These are phyloP conservation scores for Phytophthora aleatoria DNA, from an alignment of 352 stramenopile genomes.

Conservation along the genomic window DNA sequence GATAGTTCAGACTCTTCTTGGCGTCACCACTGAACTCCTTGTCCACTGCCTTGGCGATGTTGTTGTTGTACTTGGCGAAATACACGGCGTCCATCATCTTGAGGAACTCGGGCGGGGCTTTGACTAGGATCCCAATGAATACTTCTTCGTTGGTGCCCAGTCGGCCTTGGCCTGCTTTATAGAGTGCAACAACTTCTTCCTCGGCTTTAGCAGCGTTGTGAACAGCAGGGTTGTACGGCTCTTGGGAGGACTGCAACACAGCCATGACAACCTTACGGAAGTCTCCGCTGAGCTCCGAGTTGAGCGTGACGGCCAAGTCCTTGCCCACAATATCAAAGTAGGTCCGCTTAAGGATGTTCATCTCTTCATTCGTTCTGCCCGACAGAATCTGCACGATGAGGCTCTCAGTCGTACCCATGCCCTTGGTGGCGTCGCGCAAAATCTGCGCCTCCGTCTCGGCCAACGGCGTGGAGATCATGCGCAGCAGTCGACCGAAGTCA, in stretches of 20 bases:
- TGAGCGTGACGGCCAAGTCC: conserved; percentile 68
- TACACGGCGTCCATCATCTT: conserved; percentile 77
- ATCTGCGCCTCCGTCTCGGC: conserved; percentile 74
- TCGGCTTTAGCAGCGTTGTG: conserved; percentile 74
- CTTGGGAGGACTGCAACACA: conserved; percentile 54
- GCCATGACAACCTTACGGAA: conserved; percentile 81
- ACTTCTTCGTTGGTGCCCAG: conserved; percentile 76
- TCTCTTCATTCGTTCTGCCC: conserved; percentile 79
- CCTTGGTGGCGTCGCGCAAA: conserved; percentile 71
- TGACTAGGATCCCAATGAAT: conserved; percentile 69
- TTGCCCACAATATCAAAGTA: conserved; percentile 76
- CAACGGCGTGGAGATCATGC: conserved; percentile 76
- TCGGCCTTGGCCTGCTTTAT: conserved; percentile 78
- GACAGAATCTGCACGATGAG: conserved; percentile 72
- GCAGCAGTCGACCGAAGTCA: conserved; percentile 70
- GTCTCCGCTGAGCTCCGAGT: conserved; percentile 74
- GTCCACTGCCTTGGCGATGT: conserved; percentile 75
- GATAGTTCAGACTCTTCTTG: conserved; percentile 70
- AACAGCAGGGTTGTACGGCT: conserved; percentile 61
- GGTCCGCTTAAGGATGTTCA: conserved; percentile 80
- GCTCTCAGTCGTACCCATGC: conserved; percentile 72
- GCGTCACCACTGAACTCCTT: conserved; percentile 85
- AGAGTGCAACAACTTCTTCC: conserved; percentile 63
- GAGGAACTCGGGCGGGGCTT: conserved; percentile 61
- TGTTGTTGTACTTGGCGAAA: conserved; percentile 80